Base-by-base conservation (phyloP, 2,329 filamentous ascomycete genomes). In the Volutella citrinella region DNA sequence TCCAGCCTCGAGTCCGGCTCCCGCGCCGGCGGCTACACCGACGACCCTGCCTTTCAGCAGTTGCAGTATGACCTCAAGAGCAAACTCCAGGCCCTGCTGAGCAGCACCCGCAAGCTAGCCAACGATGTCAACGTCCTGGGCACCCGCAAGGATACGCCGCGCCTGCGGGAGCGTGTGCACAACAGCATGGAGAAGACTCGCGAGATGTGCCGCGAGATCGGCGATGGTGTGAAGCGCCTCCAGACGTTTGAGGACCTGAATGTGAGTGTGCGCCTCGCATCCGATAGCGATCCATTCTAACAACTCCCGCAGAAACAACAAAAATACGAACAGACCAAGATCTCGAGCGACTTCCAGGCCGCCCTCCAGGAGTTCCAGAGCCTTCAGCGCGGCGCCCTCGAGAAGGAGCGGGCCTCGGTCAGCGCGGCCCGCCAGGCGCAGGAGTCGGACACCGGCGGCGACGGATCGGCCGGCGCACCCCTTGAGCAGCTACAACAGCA, bases 261-360 rank as follows among this genome's bases (percentile, higher is more conserved):
- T 57, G 84, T 89, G 72, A n/a, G n/a, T n/a, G n/a, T n/a, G n/a
- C n/a, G n/a, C n/a, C n/a, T n/a, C n/a, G n/a, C n/a, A n/a, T n/a
- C n/a, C n/a, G n/a, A n/a, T n/a, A n/a, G n/a, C n/a, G n/a, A n/a
- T n/a, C n/a, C n/a, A n/a, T n/a, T n/a, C n/a, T n/a, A n/a, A n/a
- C n/a, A n/a, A n/a, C n/a, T n/a, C n/a, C n/a, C 24, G 30, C 40
- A 95, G 88, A 87, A 91, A 41, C 86, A 88, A 34, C 93, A 98
- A 70, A 94, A 91, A 64, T 97, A 95, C 70, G 93, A 89, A 15
- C 91, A 96, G 56, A 87, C 91, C 51, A 97, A 97, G 62, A 76
- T 98, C 20, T 91, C 88, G 43, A 86, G 87, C 56, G 90, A 97
- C 60, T 96, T 97, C 70, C 86, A 90, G 57, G 78, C 86, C 21